Evolutionary conservation across 202 grass and related monocot genomes (phyloP), one percentile per base, ranked within the genome.

Genomic region (Carex arenaria): DNA sequence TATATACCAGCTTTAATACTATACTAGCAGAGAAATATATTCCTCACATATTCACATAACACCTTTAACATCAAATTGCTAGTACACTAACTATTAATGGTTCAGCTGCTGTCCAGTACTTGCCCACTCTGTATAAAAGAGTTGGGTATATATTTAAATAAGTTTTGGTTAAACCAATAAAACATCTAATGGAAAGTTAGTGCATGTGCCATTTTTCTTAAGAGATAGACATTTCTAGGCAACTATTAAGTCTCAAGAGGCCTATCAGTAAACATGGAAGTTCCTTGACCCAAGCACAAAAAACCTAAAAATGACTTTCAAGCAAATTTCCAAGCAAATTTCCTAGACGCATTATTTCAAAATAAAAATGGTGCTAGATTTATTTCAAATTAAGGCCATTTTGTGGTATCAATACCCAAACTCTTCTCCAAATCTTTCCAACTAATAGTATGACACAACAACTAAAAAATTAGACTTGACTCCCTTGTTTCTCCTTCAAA

Each of bases 341-440:
- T 51, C 10, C 10, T 11, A 54, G 71, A 74, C 53, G 71, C 13
- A 31, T 54, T 52, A 52, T 52, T 75, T 31, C 13, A 31, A 76
- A 32, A 72, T 7, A 51, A 2, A 47, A 47, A 45, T 19, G 42
- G 69, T 49, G 42, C 8, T 45, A 10, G 5, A 68, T 68, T 75
- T 75, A 73, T 73, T 30, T 76, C 49, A 75, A 74, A 56, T 36
- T 56, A 76, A 76, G 51, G 72, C 23, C 14, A 15, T 8, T 74
- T 22, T 53, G 65, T n/a, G 6, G 31, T 67, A 53, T 28, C 70
- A 74, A 53, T 53, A 7, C 1, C 3, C 51, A 36, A 57, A 30
- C 15, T 56, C 28, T n/a, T n/a, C 8, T 59, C 30, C 52, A 34
- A 75, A 34, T 77, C 14, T 57, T 77, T 76, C 2, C 13, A 77